phyloP scores from a whole-genome alignment of 192 early-diverging fungal species.

The Entomortierella chlamydospora region DNA sequence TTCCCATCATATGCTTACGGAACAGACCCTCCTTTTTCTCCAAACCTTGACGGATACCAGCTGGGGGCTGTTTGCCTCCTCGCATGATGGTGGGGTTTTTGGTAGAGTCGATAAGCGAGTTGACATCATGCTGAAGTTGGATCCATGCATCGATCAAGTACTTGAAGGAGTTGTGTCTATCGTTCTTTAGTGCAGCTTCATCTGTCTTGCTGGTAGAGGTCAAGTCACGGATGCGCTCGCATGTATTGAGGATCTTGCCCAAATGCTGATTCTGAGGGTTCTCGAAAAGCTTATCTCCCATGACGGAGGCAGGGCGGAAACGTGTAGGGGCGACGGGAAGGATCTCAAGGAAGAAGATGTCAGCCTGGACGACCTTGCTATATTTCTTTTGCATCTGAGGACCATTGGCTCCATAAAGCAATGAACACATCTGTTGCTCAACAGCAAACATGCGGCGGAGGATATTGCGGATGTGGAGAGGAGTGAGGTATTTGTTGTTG shows the following conservation, averaged over 20 bases:
- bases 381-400: conserved; percentile 51
- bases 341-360: conserved; percentile 95
- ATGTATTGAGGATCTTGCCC: conserved; percentile 84
- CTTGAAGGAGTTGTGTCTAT: conserved; percentile 28
- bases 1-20: conserved; percentile 99
- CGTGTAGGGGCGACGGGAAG: conserved; percentile 92
- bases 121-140: conserved; percentile 88
- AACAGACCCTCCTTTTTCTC: conserved; percentile 99
- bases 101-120: conserved; percentile 93
- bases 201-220: conserved; percentile 42
- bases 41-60: conserved; percentile 94
- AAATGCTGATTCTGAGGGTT: conserved; percentile 96
- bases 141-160: conserved; percentile 74
- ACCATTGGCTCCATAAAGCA: conserved; percentile 84
- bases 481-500: conserved; percentile 68
- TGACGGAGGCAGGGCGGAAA: conserved; percentile 93
- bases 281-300: conserved; percentile 91
- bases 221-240: conserved; percentile 72
- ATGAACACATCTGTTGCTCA: conserved; percentile 79
- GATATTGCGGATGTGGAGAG: conserved; percentile 83
- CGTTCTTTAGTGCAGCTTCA: conserved; percentile 34
- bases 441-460: conserved; percentile 81
- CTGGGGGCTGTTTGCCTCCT: conserved; percentile 76
- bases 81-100: conserved; percentile 77
- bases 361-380: conserved; percentile 63